phyloP scores from a whole-genome alignment of 768 basidiomycete genomes.

The Tricholoma sp. region DNA sequence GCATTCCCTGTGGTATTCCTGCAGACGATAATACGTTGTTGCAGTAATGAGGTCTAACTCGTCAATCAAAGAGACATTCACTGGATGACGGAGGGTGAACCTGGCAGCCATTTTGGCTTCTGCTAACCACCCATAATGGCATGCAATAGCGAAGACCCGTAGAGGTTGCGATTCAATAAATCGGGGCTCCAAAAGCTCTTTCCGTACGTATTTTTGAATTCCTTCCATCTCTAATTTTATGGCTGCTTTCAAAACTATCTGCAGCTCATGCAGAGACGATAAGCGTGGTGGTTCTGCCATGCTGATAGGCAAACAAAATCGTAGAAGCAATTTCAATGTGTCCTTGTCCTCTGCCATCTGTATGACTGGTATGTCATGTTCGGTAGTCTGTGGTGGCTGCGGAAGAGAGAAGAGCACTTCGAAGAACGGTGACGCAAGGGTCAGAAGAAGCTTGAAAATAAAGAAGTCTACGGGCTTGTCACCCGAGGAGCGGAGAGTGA shows the following conservation, averaged over 20 bases:
- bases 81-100: constrained; percentile 28
- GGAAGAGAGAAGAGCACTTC: constrained; percentile 51
- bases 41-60: constrained; percentile 39
- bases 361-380: constrained; percentile 36
- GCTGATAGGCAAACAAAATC: constrained; percentile 45
- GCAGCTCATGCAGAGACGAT: constrained; percentile 35
- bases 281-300: constrained; percentile 24
- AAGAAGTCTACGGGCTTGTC: constrained; percentile 40
- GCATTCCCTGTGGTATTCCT: constrained; percentile 36
- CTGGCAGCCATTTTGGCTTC: constrained; percentile 30
- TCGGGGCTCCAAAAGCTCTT: constrained; percentile 25
- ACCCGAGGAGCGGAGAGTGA: constrained; percentile 53
- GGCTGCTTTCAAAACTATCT: constrained; percentile 38
- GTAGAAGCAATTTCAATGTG: constrained; percentile 37
- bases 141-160: constrained; percentile 41
- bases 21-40: constrained; percentile 34
- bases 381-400: constrained; percentile 29
- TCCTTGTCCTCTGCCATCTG: constrained; percentile 42
- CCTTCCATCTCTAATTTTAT: constrained; percentile 48
- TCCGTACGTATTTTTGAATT: constrained; percentile 28
- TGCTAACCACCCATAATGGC: constrained; percentile 30
- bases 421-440: constrained; percentile 56
- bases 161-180: constrained; percentile 34
- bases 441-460: constrained; percentile 49
- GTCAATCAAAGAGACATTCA: constrained; percentile 21